phyloP scores from a whole-genome alignment of 805 yeast species.

The Huiozyma sinensis region DNA sequence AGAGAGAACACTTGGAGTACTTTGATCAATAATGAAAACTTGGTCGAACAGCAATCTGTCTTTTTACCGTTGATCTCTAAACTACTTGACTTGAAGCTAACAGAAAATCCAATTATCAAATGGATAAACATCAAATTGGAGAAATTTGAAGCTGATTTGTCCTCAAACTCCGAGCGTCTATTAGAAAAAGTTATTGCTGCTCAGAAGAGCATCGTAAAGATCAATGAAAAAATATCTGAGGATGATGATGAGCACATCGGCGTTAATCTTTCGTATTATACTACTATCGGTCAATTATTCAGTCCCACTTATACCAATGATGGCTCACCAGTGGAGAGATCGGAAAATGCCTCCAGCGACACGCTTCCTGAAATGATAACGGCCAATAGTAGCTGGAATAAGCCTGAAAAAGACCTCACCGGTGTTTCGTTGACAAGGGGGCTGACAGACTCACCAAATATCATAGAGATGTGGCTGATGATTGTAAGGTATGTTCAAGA shows the following conservation, averaged over 20 bases:
- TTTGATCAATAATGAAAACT: constrained; percentile 16
- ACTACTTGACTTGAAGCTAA: constrained; percentile 51
- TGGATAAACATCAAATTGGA: constrained; percentile 48
- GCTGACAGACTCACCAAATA: constrained; percentile 41
- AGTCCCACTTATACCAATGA: constrained; percentile 1
- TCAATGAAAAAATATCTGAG: constrained; percentile 8
- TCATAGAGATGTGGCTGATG: constrained; percentile 51
- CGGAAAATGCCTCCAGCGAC: background rate
- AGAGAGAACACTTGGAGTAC: constrained; percentile 43
- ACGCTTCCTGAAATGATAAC: constrained; percentile 6
- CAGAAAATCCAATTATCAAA: constrained; percentile 51
- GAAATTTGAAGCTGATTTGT: constrained; percentile 30
- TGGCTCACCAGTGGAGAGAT: background rate
- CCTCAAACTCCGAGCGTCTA: constrained; percentile 34
- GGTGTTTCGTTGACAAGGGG: constrained; percentile 8
- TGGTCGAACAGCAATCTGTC: constrained; percentile 14
- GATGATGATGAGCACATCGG: constrained; percentile 17
- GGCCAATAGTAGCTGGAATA: background rate
- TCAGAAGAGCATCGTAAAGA: constrained; percentile 28
- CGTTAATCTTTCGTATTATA: constrained; percentile 28
- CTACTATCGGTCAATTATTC: constrained; percentile 15
- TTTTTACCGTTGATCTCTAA: constrained; percentile 40
- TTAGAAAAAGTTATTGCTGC: constrained; percentile 31
- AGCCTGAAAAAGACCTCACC: background rate
- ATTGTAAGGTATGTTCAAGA: constrained; percentile 34